Evolutionary conservation across 2,329 filamentous ascomycete genomes (phyloP).

Genomic region (Phialemoniopsis sp.): DNA sequence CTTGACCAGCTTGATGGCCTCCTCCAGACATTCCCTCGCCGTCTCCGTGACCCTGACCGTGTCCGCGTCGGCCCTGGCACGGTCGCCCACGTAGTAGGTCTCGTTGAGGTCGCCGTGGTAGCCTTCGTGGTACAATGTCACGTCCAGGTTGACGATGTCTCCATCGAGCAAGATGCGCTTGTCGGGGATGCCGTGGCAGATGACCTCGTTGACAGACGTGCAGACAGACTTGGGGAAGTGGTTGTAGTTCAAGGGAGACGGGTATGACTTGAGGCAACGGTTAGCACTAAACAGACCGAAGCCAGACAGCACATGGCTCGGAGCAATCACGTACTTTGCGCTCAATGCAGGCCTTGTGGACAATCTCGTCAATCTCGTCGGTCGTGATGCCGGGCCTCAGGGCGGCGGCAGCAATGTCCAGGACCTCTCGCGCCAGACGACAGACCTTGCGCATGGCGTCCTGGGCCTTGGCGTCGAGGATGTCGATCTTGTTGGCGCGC

Average conservation of each 20-base stretch:
- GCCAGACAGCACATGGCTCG: not conserved
- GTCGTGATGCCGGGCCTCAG: constrained; percentile 90
- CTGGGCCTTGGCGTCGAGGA: constrained; percentile 75
- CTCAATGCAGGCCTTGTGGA: constrained; percentile 92
- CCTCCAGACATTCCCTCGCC: constrained; percentile 82
- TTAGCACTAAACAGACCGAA: not conserved
- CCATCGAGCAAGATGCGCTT: constrained; percentile 82
- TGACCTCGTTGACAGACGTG: constrained; percentile 93
- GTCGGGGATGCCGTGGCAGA: constrained; percentile 97
- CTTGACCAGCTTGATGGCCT: constrained; percentile 87
- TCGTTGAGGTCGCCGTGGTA: constrained; percentile 98
- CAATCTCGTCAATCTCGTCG: constrained; percentile 89
- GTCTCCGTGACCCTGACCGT: constrained; percentile 88
- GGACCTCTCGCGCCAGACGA: constrained; percentile 78
- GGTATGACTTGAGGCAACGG: constrained; percentile 67
- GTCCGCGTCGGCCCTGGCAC: constrained; percentile 77
- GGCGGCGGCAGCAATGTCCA: constrained; percentile 85
- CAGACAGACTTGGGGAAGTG: constrained; percentile 97
- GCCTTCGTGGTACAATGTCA: constrained; percentile 88
- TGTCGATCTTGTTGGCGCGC: constrained; percentile 75
- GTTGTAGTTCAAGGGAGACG: constrained; percentile 91
- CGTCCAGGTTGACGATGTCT: constrained; percentile 96
- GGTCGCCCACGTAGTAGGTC: constrained; percentile 96
- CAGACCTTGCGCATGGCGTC: constrained; percentile 94
- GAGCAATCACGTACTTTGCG: constrained; percentile 63